These are phyloP conservation scores for Brachypodium distachyon DNA, from an alignment of 202 grass and related monocot genomes.

Conservation along the genomic window DNA sequence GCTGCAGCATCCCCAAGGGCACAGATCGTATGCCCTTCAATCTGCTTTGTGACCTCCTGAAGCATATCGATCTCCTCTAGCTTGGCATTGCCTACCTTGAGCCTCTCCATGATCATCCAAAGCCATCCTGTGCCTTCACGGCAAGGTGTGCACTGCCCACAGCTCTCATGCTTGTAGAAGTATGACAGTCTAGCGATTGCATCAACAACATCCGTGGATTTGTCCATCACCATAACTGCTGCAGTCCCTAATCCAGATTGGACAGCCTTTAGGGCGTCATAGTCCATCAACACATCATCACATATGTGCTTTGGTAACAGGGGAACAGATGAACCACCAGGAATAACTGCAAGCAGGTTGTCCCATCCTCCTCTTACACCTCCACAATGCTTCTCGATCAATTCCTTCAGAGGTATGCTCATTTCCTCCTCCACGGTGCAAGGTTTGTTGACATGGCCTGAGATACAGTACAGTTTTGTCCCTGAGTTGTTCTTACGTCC, in stretches of 20 bases:
- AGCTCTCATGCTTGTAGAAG: slow-evolving; percentile 98
- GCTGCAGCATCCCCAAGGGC: slow-evolving; percentile 89
- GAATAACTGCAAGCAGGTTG: slow-evolving; percentile 89
- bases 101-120: slow-evolving; percentile 98
- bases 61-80: slow-evolving; percentile 98
- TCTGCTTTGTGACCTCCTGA: slow-evolving; percentile 95
- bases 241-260: slow-evolving; percentile 87
- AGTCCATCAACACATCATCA: slow-evolving; percentile 97
- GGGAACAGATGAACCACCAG: slow-evolving; percentile 91
- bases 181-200: slow-evolving; percentile 89
- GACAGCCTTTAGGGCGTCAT: slow-evolving; percentile 90
- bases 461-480: slow-evolving; percentile 85
- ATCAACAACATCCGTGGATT: slow-evolving; percentile 91
- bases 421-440: slow-evolving; percentile 99
- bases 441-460: slow-evolving; percentile 95
- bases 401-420: slow-evolving; percentile 93
- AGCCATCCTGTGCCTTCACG: slow-evolving; percentile 88
- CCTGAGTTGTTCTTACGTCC: slow-evolving; percentile 94
- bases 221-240: slow-evolving; percentile 96
- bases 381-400: slow-evolving; percentile 87
- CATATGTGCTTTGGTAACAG: slow-evolving; percentile 88
- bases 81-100: slow-evolving; percentile 87
- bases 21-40: slow-evolving; percentile 89
- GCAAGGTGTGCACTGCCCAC: slow-evolving; percentile 92
- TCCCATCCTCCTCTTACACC: slow-evolving; percentile 96